These are phyloP conservation scores for Aspergillus novofumigatus DNA, from an alignment of 2,329 filamentous ascomycete genomes.

Conservation along the genomic window DNA sequence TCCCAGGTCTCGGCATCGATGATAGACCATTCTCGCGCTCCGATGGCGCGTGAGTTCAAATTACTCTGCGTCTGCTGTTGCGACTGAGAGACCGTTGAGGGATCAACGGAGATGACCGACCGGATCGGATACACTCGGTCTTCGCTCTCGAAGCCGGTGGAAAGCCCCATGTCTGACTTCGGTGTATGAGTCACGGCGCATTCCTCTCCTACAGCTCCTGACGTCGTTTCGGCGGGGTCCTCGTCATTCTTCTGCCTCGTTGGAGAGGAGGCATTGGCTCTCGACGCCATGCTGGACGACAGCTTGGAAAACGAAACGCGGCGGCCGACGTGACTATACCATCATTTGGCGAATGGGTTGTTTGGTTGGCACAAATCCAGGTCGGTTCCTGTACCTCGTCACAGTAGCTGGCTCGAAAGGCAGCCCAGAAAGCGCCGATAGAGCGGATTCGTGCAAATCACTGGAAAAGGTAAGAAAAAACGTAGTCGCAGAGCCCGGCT, in stretches of 20 bases:
- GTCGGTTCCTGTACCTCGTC: no score
- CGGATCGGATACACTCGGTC: constrained; percentile 77
- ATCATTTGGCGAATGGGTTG: no score
- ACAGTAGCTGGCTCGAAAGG: no score
- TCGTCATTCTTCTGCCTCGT: neutral
- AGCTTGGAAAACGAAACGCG: neutral
- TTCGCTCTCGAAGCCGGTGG: constrained; percentile 22
- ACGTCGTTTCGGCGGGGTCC: neutral
- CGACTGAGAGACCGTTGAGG: constrained; percentile 38
- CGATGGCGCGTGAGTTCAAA: constrained; percentile 18
- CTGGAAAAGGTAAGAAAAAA: neutral
- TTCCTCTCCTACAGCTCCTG: neutral
- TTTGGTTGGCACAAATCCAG: no score
- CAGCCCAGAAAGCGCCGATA: no score
- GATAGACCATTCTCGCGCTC: constrained; percentile 25
- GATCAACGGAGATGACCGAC: constrained; percentile 70
- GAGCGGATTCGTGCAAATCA: neutral
- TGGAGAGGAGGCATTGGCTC: neutral
- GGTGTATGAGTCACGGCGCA: neutral
- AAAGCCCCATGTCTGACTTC: neutral
- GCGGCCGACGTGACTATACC: no score
- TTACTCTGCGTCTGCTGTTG: constrained; percentile 8
- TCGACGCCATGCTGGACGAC: neutral
- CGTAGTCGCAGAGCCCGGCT: neutral
- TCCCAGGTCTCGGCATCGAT: constrained; percentile 26